phyloP scores from a whole-genome alignment of 2,329 filamentous ascomycete species.

The Ascochyta viciae-villosae region DNA sequence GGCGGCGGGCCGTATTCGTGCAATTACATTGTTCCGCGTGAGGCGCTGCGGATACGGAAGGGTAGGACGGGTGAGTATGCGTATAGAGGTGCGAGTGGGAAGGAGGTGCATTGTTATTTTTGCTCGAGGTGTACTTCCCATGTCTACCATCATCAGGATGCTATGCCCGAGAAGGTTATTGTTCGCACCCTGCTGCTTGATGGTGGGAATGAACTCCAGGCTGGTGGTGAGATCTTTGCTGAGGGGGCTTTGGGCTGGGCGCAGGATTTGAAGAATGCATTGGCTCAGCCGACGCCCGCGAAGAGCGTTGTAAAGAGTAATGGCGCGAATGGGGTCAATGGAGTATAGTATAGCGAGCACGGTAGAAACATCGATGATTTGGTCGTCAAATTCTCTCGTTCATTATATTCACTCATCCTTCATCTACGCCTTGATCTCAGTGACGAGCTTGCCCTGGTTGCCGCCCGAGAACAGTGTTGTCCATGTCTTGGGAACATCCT shows the following conservation, averaged over 20 bases:
- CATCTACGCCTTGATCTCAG: constrained; percentile 35
- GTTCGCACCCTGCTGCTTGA: constrained; percentile 50
- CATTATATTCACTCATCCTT: neutral
- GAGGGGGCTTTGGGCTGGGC: constrained; percentile 48
- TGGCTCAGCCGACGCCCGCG: neutral
- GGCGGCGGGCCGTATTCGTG: constrained; percentile 47
- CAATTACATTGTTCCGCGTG: constrained; percentile 45
- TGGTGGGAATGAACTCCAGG: constrained; percentile 43
- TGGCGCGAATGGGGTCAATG: neutral
- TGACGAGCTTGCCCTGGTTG: constrained; percentile 58
- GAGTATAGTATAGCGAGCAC: neutral
- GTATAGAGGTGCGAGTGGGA: constrained; percentile 45
- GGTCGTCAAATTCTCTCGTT: neutral
- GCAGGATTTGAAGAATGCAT: constrained; percentile 31
- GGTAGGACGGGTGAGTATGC: constrained; percentile 39
- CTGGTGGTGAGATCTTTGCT: constrained; percentile 49
- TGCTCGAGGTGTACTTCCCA: constrained; percentile 50
- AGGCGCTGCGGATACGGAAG: constrained; percentile 33
- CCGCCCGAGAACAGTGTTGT: constrained; percentile 56
- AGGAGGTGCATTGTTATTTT: constrained; percentile 48
- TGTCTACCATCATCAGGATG: constrained; percentile 51
- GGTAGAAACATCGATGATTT: neutral
- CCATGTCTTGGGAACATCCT: constrained; percentile 60
- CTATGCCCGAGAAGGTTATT: constrained; percentile 51
- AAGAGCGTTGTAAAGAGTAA: neutral